Evolutionary conservation across 1,139 yeast species (phyloP).

Genomic region (Nematodospora anomalae): DNA sequence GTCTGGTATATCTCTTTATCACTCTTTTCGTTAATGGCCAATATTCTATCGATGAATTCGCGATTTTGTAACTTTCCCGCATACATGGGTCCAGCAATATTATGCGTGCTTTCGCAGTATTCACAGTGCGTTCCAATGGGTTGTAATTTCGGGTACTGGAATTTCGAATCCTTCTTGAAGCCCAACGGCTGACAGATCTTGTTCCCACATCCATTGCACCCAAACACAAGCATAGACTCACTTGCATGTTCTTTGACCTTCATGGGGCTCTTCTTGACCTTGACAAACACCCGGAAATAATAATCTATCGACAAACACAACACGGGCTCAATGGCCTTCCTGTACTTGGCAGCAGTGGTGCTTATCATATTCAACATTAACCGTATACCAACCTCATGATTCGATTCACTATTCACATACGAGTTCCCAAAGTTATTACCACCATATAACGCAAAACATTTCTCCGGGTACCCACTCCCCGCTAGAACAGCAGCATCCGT

Average conservation of each 20-base stretch:
- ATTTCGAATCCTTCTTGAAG: slow-evolving; percentile 34
- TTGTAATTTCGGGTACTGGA: slow-evolving; percentile 36
- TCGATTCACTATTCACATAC: slow-evolving; percentile 71
- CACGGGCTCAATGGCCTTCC: slow-evolving; percentile 82
- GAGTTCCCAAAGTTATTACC: slow-evolving; percentile 68
- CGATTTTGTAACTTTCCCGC: slow-evolving; percentile 72
- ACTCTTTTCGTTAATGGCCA: slow-evolving; percentile 47
- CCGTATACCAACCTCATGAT: slow-evolving; percentile 91
- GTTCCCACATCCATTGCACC: slow-evolving; percentile 87
- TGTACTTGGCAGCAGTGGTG: slow-evolving; percentile 85
- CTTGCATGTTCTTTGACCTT: slow-evolving; percentile 75
- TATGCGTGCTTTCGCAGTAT: slow-evolving; percentile 69
- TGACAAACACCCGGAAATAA: slow-evolving; percentile 81
- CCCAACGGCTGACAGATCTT: slow-evolving; percentile 75
- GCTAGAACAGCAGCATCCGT: slow-evolving; percentile 96
- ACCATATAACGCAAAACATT: slow-evolving; percentile 94
- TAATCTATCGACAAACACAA: slow-evolving; percentile 85
- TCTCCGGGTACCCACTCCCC: slow-evolving; percentile 94
- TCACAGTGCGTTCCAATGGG: slow-evolving; percentile 59
- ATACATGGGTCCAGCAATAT: slow-evolving; percentile 97
- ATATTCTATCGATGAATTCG: slow-evolving; percentile 62
- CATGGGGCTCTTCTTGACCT: slow-evolving; percentile 74
- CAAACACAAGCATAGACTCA: slow-evolving; percentile 74
- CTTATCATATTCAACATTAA: slow-evolving; percentile 77
- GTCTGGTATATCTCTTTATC: slow-evolving; percentile 38